A percentile compares a stretch with the other conserved stretches of the same genome.
Evolutionary conservation across 202 grass and related monocot species (phyloP).

Genomic region (Tripidium arundinaceum): DNA sequence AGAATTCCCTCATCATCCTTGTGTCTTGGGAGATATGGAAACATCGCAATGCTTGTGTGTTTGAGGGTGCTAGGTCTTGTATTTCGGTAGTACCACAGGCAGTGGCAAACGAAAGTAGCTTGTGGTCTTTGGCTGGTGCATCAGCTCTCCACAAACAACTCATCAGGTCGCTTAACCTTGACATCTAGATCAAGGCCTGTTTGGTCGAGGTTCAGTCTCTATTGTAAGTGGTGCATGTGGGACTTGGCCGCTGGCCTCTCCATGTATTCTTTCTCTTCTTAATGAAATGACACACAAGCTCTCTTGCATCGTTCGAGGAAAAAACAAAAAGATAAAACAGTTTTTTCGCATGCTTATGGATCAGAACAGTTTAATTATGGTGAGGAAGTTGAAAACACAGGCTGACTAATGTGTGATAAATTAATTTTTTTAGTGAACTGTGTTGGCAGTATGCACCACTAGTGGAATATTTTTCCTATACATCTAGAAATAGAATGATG

Average conservation of each 20-base stretch:
- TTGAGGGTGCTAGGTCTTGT: neutral
- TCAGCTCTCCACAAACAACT: neutral
- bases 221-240: neutral
- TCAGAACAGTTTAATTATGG: neutral
- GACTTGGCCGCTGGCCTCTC: neutral
- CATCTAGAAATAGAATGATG: neutral
- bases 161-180: neutral
- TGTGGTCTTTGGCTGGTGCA: neutral
- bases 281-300: neutral
- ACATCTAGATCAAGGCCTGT: neutral
- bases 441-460: neutral
- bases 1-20: neutral
- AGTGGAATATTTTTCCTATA: neutral
- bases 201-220: neutral
- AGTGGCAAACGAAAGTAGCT: neutral
- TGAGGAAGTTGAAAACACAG: neutral
- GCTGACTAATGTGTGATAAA: neutral
- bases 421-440: neutral
- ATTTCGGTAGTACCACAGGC: neutral
- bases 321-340: neutral
- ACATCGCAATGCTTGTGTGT: neutral
- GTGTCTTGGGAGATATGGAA: neutral
- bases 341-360: neutral
- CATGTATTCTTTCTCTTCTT: neutral
- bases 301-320: neutral